Conservation (phyloP, 2,329 filamentous ascomycete genomes). For the Chalaropsis ovoidea region DNA sequence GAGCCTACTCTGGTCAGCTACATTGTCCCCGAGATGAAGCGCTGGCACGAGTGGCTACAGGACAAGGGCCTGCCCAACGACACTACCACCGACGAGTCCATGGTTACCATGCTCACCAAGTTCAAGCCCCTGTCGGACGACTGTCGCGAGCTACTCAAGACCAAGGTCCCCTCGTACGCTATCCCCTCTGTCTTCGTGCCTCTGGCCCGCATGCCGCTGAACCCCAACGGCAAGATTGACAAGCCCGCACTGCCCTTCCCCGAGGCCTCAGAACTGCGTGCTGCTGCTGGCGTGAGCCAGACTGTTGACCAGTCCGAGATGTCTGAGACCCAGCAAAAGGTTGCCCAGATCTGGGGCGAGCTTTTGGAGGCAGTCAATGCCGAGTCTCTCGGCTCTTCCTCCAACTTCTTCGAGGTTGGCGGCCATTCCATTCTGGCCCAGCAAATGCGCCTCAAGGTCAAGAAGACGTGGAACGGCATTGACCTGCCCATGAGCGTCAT, state of each 20-base stretch:
- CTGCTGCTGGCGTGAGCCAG: slow-evolving; percentile 19
- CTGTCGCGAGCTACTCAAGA: slow-evolving; percentile 33
- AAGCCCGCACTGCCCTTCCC: slow-evolving; percentile 70
- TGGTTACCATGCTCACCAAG: slow-evolving; percentile 34
- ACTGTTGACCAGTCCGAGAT: slow-evolving; percentile 42
- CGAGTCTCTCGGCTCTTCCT: slow-evolving; percentile 28
- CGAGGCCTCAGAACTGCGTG: slow-evolving; percentile 22
- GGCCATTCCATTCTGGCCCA: slow-evolving; percentile 48
- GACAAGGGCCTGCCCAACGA: slow-evolving; percentile 24
- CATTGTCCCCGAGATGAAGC: slow-evolving; percentile 68
- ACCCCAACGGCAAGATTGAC: slow-evolving; percentile 73
- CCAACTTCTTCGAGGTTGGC: slow-evolving; percentile 35
- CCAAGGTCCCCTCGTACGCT: slow-evolving; percentile 32
- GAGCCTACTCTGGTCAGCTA: slow-evolving; percentile 83
- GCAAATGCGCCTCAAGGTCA: slow-evolving; percentile 34
- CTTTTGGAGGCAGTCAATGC: slow-evolving; percentile 26
- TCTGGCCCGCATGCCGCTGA: slow-evolving; percentile 29
- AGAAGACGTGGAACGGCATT: slow-evolving; percentile 30
- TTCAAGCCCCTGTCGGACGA: slow-evolving; percentile 33
- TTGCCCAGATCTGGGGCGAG: slow-evolving; percentile 27
- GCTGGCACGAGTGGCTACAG: slow-evolving; percentile 60
- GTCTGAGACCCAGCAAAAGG: slow-evolving; percentile 29
- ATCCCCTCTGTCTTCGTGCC: slow-evolving; percentile 33
- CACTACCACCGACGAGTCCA: slow-evolving; percentile 25
- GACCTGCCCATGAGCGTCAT: slow-evolving; percentile 32